Evolutionary conservation across 495 filamentous ascomycete genomes (phyloP).

Genomic region (Neurospora sp.): DNA sequence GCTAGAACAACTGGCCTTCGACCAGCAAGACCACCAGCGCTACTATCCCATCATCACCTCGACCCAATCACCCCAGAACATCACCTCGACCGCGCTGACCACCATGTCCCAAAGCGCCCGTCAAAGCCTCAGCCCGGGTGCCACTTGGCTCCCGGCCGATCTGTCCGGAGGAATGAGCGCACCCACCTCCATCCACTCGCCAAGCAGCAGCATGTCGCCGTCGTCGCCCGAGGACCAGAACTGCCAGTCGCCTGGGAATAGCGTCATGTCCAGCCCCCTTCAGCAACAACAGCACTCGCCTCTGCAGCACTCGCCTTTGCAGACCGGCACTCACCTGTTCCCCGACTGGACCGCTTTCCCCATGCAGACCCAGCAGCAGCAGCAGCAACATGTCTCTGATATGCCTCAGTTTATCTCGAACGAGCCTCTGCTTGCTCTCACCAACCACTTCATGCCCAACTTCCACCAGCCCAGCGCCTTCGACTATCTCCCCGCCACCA

Average conservation of each 20-base stretch:
- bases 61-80: conserved; percentile 32
- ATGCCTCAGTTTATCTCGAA: conserved; percentile 45
- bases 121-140: conserved; percentile 28
- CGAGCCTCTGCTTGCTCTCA: conserved; percentile 35
- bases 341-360: conserved; percentile 42
- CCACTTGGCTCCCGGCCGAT: conserved; percentile 37
- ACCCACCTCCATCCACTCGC: conserved; percentile 27
- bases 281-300: conserved; percentile 18
- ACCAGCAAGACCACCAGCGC: conserved; percentile 37
- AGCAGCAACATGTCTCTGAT: conserved; percentile 36
- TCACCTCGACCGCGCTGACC: conserved; percentile 34
- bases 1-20: conserved; percentile 43
- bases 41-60: conserved; percentile 33
- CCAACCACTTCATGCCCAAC: conserved; percentile 34
- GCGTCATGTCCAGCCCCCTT: conserved; percentile 31
- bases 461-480: conserved; percentile 47
- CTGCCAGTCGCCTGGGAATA: conserved; percentile 32
- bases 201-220: conserved; percentile 28
- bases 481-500: conserved; percentile 59
- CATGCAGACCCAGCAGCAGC: conserved; percentile 44
- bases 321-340: conserved; percentile 29
- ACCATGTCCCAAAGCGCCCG: conserved; percentile 30
- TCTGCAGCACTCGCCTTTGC: conserved; percentile 36
- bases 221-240: conserved; percentile 38
- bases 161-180: conserved; percentile 26